Conservation (phyloP, 169 alveolate species). For the Besnoitia besnoiti region DNA sequence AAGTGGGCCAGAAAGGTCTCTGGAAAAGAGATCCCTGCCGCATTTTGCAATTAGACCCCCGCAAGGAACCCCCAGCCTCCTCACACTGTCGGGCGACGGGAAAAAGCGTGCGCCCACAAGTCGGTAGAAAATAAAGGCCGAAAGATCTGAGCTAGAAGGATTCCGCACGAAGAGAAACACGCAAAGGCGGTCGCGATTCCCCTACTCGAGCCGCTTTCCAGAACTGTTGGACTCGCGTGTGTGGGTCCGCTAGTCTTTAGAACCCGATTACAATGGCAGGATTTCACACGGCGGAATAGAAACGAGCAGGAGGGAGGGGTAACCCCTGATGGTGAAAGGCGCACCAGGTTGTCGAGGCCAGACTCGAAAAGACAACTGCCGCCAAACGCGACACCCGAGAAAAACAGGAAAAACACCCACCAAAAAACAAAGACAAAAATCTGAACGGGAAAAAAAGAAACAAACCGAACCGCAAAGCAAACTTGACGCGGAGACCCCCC, state of each 20-base stretch:
- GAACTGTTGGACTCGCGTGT: background rate
- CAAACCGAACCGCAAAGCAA: background rate
- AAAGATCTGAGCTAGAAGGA: background rate
- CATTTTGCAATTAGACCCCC: background rate
- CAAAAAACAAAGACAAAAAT: background rate
- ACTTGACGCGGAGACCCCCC: background rate
- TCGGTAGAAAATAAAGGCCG: background rate
- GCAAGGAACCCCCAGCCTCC: background rate
- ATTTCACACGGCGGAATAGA: background rate
- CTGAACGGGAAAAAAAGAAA: background rate
- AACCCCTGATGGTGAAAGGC: background rate
- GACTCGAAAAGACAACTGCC: background rate
- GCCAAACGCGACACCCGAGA: background rate
- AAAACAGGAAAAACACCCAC: background rate
- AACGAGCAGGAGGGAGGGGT: background rate
- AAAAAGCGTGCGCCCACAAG: background rate
- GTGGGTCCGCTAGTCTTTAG: background rate
- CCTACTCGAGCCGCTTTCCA: too few relatives aligned
- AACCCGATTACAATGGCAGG: too few relatives aligned
- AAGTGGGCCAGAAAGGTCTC: background rate
- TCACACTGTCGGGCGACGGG: background rate
- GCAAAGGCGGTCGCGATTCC: background rate
- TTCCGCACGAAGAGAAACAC: background rate
- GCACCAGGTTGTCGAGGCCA: background rate
- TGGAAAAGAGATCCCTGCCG: background rate